phyloP scores from a whole-genome alignment of 139 green algal genomes.

The Trebouxia sp. region DNA sequence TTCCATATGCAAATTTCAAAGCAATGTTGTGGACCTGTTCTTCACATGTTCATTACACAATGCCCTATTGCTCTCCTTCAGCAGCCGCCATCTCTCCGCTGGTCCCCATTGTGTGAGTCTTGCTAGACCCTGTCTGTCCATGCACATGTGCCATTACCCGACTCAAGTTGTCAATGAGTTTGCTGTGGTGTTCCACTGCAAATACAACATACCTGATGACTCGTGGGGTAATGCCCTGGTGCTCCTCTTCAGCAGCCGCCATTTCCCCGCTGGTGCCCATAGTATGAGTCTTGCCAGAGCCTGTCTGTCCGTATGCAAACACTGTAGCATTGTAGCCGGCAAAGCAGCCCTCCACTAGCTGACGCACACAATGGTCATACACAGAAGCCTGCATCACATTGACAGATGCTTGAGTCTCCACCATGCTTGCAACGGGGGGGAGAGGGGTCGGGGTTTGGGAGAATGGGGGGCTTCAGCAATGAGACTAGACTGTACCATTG shows the following conservation, averaged over 20 bases:
- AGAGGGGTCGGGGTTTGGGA: too few relatives aligned
- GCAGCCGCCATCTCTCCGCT: not conserved
- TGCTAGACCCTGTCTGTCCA: slow-evolving; percentile 56
- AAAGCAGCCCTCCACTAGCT: slow-evolving; percentile 44
- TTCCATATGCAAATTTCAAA: too few relatives aligned
- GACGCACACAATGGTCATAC: slow-evolving; percentile 34
- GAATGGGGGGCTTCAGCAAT: too few relatives aligned
- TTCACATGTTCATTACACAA: too few relatives aligned
- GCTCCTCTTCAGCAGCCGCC: not conserved
- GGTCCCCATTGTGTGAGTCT: slow-evolving; percentile 51
- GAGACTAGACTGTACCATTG: slow-evolving; percentile 48
- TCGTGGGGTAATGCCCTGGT: slow-evolving; percentile 39
- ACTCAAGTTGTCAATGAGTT: too few relatives aligned
- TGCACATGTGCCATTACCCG: too few relatives aligned
- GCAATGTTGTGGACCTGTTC: too few relatives aligned
- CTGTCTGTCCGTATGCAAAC: slow-evolving; percentile 61
- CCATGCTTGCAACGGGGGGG: too few relatives aligned
- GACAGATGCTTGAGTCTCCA: too few relatives aligned
- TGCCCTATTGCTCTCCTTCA: too few relatives aligned
- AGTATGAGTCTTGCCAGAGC: slow-evolving; percentile 55
- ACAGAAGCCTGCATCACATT: slow-evolving; percentile 35
- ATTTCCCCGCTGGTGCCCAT: slow-evolving; percentile 34
- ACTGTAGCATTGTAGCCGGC: slow-evolving; percentile 50
- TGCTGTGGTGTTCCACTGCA: too few relatives aligned
- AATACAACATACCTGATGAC: slow-evolving; percentile 43